phyloP scores from a whole-genome alignment of 306 rosid genomes.

The Calophaca sinica region DNA sequence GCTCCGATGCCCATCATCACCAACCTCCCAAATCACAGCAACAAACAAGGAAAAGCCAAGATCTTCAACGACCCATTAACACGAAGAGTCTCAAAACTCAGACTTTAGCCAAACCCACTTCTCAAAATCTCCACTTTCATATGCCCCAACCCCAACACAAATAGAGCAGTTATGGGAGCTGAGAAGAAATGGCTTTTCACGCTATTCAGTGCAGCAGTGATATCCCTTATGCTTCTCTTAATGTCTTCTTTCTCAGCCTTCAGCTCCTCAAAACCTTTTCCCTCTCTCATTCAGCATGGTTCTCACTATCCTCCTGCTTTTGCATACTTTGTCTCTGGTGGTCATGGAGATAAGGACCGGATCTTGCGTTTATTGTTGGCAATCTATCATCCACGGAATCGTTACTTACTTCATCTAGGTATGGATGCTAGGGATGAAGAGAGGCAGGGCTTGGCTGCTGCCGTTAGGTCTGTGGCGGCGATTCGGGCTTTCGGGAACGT shows the following conservation, averaged over 20 bases:
- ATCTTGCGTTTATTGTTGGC: slow-evolving; percentile 89
- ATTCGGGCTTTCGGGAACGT: slow-evolving; percentile 84
- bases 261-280: slow-evolving; percentile 69
- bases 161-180: slow-evolving; percentile 71
- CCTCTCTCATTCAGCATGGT: slow-evolving; percentile 72
- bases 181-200: slow-evolving; percentile 90
- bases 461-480: slow-evolving; percentile 68
- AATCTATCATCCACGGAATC: slow-evolving; percentile 86
- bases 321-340: slow-evolving; percentile 85
- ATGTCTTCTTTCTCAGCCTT: slow-evolving; percentile 78
- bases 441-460: slow-evolving; percentile 53
- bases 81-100: slow-evolving; percentile 37
- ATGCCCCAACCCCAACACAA: slow-evolving; percentile 43
- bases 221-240: slow-evolving; percentile 66
- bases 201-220: slow-evolving; percentile 68
- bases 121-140: slow-evolving; percentile 47
- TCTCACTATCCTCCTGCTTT: slow-evolving; percentile 83
- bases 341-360: slow-evolving; percentile 70
- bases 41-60: slow-evolving; percentile 47
- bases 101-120: slow-evolving; percentile 41
- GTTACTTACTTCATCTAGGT: slow-evolving; percentile 78
- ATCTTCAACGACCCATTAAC: slow-evolving; percentile 60
- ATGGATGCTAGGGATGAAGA: slow-evolving; percentile 77
- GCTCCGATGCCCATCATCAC: slow-evolving; percentile 45
- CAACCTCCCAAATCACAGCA: slow-evolving; percentile 17